These are phyloP conservation scores for Spinacia oleracea DNA, from an alignment of 179 eudicot genomes.

Conservation along the genomic window DNA sequence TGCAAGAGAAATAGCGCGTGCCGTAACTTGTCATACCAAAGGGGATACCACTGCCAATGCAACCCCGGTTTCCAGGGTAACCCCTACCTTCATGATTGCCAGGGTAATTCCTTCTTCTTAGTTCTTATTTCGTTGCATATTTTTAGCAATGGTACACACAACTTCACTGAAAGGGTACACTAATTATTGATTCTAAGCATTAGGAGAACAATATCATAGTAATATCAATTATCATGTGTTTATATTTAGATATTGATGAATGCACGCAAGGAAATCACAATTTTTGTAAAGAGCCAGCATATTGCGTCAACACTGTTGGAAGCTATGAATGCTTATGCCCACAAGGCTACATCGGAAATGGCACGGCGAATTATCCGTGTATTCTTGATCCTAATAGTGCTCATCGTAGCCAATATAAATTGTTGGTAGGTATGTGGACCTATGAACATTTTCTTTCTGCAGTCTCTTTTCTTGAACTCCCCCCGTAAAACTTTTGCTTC, in stretches of 20 bases:
- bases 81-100: conserved; percentile 14
- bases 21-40: neutral
- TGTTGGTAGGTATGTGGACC: conserved; percentile 12
- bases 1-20: conserved; percentile 14
- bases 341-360: conserved; percentile 2
- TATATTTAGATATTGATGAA: conserved; percentile 8
- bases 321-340: conserved; percentile 12
- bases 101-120: conserved; percentile 3
- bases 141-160: neutral
- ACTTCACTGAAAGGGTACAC: neutral
- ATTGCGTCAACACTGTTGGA: conserved; percentile 12
- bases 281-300: conserved; percentile 4
- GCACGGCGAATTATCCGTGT: conserved; percentile 5
- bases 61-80: conserved; percentile 14
- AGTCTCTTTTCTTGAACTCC: neutral
- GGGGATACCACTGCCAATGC: conserved; percentile 7
- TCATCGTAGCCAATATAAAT: neutral
- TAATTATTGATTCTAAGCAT: neutral
- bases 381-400: conserved; percentile 1
- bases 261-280: neutral
- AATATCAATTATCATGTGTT: neutral
- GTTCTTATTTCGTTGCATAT: neutral
- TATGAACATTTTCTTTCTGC: neutral
- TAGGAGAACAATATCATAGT: neutral
- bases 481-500: neutral